These are phyloP conservation scores for Melastoma malabathricum DNA, from an alignment of 345 rosid species.

Conservation along the genomic window DNA sequence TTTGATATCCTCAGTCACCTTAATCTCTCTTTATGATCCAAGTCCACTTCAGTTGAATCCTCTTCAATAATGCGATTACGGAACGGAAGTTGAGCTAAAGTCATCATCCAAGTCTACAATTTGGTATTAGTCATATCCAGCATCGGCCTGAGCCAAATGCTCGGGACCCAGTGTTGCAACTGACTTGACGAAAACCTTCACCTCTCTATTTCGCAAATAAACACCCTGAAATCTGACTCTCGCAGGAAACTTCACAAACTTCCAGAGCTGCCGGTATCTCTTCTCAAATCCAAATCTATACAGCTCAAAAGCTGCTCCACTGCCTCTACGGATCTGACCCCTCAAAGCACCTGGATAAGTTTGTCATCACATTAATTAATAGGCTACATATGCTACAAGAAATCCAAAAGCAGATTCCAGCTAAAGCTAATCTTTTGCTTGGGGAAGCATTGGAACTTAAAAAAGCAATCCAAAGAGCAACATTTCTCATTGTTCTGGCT, in stretches of 20 bases:
- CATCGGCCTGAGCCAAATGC: conserved; percentile 9
- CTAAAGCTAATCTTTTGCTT: not conserved
- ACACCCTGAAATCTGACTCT: conserved; percentile 9
- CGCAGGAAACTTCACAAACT: conserved; percentile 18
- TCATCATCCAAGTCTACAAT: conserved; percentile 14
- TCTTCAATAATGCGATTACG: conserved; percentile 9
- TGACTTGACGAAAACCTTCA: conserved; percentile 15
- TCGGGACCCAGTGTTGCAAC: conserved; percentile 28
- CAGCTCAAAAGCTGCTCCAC: conserved; percentile 23
- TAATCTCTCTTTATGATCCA: conserved; percentile 45
- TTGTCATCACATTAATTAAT: conserved; percentile 13
- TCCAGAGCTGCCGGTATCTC: conserved; percentile 15
- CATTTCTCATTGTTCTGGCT: no score
- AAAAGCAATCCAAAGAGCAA: no score
- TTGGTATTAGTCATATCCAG: conserved; percentile 1
- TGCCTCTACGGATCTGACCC: conserved; percentile 23
- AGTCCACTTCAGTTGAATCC: conserved; percentile 15
- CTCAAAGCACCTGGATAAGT: conserved; percentile 35
- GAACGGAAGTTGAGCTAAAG: conserved; percentile 12
- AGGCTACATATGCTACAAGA: not conserved
- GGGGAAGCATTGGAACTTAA: no score
- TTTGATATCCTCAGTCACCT: conserved; percentile 71
- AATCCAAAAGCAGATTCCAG: not conserved
- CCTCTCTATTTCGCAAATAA: conserved; percentile 15
- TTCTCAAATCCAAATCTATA: conserved; percentile 16